These are phyloP conservation scores for Coelastrella sp. DNA, from an alignment of 139 green algal species.

Conservation along the genomic window DNA sequence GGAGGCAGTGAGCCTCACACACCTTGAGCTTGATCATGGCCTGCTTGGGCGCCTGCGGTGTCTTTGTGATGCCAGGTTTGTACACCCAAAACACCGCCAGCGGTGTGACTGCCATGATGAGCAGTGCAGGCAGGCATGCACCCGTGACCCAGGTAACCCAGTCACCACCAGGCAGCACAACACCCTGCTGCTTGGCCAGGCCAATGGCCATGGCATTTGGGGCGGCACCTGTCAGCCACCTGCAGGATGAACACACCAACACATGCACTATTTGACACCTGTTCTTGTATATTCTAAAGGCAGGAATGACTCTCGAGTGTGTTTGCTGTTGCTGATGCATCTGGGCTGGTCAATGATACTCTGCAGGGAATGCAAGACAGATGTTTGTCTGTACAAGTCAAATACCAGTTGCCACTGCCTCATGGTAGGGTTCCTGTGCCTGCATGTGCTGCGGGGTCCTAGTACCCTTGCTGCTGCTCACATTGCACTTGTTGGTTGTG, in stretches of 20 bases:
- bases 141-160: constrained; percentile 13
- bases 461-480: background rate
- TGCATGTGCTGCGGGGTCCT: background rate
- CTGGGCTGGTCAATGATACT: background rate
- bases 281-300: background rate
- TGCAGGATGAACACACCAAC: background rate
- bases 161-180: background rate
- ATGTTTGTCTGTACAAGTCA: background rate
- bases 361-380: too few relatives aligned
- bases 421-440: background rate
- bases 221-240: background rate
- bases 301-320: background rate
- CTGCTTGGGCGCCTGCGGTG: background rate
- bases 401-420: background rate
- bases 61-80: background rate
- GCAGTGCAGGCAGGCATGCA: background rate
- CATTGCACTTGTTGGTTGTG: constrained; percentile 69
- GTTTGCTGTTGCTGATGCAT: background rate
- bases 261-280: background rate
- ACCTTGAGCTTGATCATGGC: background rate
- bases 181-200: constrained; percentile 2
- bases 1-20: background rate
- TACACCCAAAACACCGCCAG: background rate
- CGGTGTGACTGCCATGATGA: constrained; percentile 4
- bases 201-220: background rate